phyloP scores from a whole-genome alignment of 495 filamentous ascomycete genomes.

The Trichoderma gamsii region DNA sequence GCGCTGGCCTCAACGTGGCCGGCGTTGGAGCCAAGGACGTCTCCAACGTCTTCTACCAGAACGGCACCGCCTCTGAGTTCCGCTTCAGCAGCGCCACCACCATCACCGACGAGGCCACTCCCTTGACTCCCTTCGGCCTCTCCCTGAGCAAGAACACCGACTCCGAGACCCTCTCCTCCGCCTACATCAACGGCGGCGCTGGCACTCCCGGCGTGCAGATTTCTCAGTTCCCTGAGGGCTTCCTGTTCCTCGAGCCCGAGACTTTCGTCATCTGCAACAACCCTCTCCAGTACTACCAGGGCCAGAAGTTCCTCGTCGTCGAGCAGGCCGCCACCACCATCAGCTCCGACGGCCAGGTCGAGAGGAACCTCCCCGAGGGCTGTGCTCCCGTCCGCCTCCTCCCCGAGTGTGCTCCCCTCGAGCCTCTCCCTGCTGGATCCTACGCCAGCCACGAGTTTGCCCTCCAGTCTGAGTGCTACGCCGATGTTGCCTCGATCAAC shows the following conservation, averaged over 20 bases:
- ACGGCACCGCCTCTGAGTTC: slow-evolving; percentile 27
- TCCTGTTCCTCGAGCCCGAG: neutral
- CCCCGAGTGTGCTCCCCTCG: slow-evolving; percentile 9
- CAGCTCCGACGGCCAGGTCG: neutral
- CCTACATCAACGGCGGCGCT: neutral
- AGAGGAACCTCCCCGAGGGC: slow-evolving; percentile 13
- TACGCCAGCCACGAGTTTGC: slow-evolving; percentile 10
- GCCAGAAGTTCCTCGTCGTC: neutral
- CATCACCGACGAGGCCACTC: slow-evolving; percentile 30
- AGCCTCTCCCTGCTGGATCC: neutral
- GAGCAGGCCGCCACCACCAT: slow-evolving; percentile 1
- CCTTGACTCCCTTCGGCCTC: slow-evolving; percentile 27
- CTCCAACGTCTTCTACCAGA: slow-evolving; percentile 21
- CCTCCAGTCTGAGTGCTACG: neutral
- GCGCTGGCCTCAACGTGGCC: slow-evolving; percentile 23
- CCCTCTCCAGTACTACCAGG: slow-evolving; percentile 1
- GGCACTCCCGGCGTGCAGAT: slow-evolving; percentile 1
- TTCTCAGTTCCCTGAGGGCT: neutral
- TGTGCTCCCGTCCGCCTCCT: slow-evolving; percentile 9
- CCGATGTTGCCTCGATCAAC: slow-evolving; percentile 1
- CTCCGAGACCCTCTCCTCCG: neutral
- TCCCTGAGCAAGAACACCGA: slow-evolving; percentile 13
- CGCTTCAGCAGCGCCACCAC: slow-evolving; percentile 21
- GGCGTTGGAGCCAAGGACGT: slow-evolving; percentile 12
- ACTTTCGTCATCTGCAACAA: slow-evolving; percentile 12